Conservation (phyloP, 1,139 yeast species). For the Scheffersomyces cryptocercus region DNA sequence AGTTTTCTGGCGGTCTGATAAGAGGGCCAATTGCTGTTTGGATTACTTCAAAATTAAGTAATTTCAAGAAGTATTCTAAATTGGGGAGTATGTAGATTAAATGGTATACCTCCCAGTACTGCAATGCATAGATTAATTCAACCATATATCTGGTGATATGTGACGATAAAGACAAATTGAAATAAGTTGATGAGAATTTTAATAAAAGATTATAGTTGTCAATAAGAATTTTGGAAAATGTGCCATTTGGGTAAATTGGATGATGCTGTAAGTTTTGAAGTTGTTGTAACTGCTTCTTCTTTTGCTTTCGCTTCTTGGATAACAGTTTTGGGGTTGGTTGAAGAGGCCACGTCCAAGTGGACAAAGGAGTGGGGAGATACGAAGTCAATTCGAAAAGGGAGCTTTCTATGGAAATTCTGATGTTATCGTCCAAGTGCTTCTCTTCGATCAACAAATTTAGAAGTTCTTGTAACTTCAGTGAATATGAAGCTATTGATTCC, state of each 20-base stretch:
- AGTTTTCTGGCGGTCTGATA: constrained; percentile 44
- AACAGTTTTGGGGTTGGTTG: not conserved
- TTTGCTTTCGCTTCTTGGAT: not conserved
- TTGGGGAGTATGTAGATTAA: constrained; percentile 35
- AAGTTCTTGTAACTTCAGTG: constrained; percentile 29
- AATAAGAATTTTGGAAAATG: constrained; percentile 38
- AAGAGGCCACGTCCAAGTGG: constrained; percentile 12
- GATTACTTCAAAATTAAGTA: constrained; percentile 37
- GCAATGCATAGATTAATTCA: constrained; percentile 37
- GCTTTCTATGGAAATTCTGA: constrained; percentile 31
- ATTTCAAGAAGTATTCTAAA: constrained; percentile 33
- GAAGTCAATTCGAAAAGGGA: constrained; percentile 29
- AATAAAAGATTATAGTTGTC: constrained; percentile 39
- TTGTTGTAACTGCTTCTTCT: not conserved
- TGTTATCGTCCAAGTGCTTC: constrained; percentile 27
- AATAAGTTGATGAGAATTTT: constrained; percentile 34
- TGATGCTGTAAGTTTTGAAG: not conserved
- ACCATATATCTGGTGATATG: constrained; percentile 42
- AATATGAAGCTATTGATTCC: constrained; percentile 24
- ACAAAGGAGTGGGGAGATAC: constrained; percentile 23
- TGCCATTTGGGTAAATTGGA: constrained; percentile 35
- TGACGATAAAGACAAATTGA: constrained; percentile 39
- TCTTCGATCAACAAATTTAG: constrained; percentile 31
- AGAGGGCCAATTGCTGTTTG: constrained; percentile 43
- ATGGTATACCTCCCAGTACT: constrained; percentile 51